Evolutionary conservation across 1,284 basidiomycete species (phyloP), one percentile per base, ranked within the genome.

Genomic region (Coriolopsis trogii): DNA sequence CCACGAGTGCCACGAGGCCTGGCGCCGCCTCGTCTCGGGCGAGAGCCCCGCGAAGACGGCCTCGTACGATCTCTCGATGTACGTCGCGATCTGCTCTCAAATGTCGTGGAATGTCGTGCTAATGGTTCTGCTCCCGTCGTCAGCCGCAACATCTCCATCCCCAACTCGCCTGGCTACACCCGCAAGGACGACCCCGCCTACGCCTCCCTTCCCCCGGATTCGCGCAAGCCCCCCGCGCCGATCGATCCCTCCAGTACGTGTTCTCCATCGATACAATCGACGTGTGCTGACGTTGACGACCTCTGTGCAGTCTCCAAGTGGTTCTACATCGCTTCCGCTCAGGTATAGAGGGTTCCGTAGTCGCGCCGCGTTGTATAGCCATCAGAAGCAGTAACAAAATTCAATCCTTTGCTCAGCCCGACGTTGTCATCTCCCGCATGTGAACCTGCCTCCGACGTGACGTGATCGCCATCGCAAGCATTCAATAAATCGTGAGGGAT

Each of bases 1-100:
- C 67, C 93, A 96, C 75, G 97, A 99, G 75, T 96, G 93, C 77
- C 91, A 99, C 73, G 96, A 98, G 74, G 93, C 96, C 41, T 99
- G 97, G 97, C 93, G 94, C 70, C 91, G 93, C 69, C 86, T 99
- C 66, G 81, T 95, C 70, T 76, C 74, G 53, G 95, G 95, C 59
- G 92, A 98, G 63, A 76, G 69, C 51, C 79, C 86, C 39, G 83
- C 87, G 56, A 87, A 87, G 76, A 87, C 87, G 18, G 63, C 83
- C 39, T 71, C 71, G 43, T 89, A 89, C 70, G 89, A 92, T 51
- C 70, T 95, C 56, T 85, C 89, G 53, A 92, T 93, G 92, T 94
- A 66, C 53, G 90, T 77, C 28, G 33, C 40, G 6, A n/a, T n/a
- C n/a, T n/a, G n/a, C n/a, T n/a, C n/a, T 40, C 29, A 38, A n/a